Conservation (phyloP, 2,329 filamentous ascomycete genomes). For the Pseudogymnoascus sp. region DNA sequence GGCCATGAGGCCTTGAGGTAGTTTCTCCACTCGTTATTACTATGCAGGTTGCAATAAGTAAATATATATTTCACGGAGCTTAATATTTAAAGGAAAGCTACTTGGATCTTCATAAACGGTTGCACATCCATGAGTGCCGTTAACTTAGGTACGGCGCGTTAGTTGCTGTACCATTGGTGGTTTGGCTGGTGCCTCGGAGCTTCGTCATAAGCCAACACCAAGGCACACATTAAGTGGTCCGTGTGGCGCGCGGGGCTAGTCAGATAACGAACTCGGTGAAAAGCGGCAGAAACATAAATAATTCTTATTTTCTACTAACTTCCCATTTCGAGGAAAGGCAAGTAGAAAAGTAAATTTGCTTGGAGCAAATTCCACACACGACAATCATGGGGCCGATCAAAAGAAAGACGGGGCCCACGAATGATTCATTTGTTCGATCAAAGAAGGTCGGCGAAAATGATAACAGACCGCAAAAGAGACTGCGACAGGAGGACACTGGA, state of each 20-base stretch:
- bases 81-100: background rate
- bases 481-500: constrained; percentile 21
- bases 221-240: background rate
- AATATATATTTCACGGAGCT: background rate
- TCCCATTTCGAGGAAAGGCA: constrained; percentile 1
- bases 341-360: constrained; percentile 7
- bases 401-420: constrained; percentile 28
- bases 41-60: background rate
- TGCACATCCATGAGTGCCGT: constrained; percentile 4
- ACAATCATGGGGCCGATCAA: constrained; percentile 28
- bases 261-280: constrained; percentile 9
- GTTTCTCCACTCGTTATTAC: background rate
- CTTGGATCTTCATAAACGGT: background rate
- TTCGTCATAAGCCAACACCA: constrained; percentile 6
- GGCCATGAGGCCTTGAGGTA: constrained; percentile 6
- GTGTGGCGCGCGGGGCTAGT: constrained; percentile 6
- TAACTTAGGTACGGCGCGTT: background rate
- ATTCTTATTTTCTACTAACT: constrained; percentile 9
- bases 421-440: constrained; percentile 28
- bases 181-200: constrained; percentile 7
- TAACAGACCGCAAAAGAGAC: constrained; percentile 25
- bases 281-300: constrained; percentile 8
- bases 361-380: background rate
- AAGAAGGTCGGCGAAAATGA: constrained; percentile 22
- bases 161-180: constrained; percentile 5